Conservation (phyloP, 225 moss, liverwort and hornwort genomes). For the Bryum argenteum region DNA sequence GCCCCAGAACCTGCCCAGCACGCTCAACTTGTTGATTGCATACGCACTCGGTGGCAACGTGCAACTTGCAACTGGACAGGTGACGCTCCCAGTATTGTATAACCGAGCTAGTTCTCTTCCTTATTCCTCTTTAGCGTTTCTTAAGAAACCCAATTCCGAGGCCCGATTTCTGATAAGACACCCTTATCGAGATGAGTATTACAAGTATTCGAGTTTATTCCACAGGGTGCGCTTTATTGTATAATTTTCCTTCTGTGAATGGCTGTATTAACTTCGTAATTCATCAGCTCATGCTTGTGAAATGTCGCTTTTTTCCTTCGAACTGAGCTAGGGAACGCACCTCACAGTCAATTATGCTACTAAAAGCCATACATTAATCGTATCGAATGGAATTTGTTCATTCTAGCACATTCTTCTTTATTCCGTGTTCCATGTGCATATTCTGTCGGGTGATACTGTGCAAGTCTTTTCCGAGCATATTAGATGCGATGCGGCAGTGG, state of each 20-base stretch:
- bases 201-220: slow-evolving; percentile 42
- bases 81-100: slow-evolving; percentile 96
- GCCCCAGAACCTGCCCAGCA: slow-evolving; percentile 84
- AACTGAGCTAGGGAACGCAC: too few species aligned
- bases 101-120: slow-evolving; percentile 29
- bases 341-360: too few species aligned
- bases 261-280: slow-evolving; percentile 23
- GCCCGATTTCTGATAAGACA: slow-evolving; percentile 35
- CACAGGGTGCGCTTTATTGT: slow-evolving; percentile 49
- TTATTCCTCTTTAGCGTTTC: slow-evolving; percentile 15
- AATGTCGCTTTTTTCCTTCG: too few species aligned
- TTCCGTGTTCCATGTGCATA: too few species aligned
- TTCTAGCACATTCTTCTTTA: too few species aligned
- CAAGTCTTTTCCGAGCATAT: too few species aligned
- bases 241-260: slow-evolving; percentile 53
- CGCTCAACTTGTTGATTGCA: slow-evolving; percentile 95
- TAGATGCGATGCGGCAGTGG: too few species aligned
- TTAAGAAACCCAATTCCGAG: slow-evolving; percentile 30
- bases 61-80: slow-evolving; percentile 96
- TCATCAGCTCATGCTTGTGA: too few species aligned
- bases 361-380: too few species aligned
- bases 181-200: slow-evolving; percentile 40
- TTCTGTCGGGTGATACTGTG: too few species aligned
- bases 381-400: too few species aligned
- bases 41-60: slow-evolving; percentile 96